Evolutionary conservation across 1,139 yeast species (phyloP), one percentile per base, ranked within the genome.

Genomic region (Kurtzmaniella quercitrusa): DNA sequence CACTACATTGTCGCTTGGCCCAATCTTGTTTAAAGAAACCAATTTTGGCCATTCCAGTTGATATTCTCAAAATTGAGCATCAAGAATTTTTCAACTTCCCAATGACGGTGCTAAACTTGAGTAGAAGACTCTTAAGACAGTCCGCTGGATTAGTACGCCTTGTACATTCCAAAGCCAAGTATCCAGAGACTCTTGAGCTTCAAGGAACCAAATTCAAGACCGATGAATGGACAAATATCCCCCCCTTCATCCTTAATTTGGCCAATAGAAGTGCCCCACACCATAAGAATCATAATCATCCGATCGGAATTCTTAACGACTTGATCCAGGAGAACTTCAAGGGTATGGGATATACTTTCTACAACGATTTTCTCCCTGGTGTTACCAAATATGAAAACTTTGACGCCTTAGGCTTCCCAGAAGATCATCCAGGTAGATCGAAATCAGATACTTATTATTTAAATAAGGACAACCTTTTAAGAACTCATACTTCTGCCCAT

Each of bases 401-500:
- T 58, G 98, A 93, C 60, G 86, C 85, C 3, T 72, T 93, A 38
- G 97, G 95, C 1, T 93, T 93, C 62, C 96, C 98, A 0, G 61
- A 66, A 39, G 95, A 91, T 58, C 99, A 93, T 58, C 96, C 96
- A 0, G 98, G 98, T 3, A 75, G 99, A 58, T 81, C 94, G 25
- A 85, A 79, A 56, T 86, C 96, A 3, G 98, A 93, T 60, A 93
- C 98, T 0, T 93, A 93, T 62, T 93, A 93, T 60, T 63, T 93
- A 47, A 91, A 93, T 63, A 73, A 81, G 47, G 75, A 75, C 14
- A 70, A 84, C 37, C 68, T 94, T 34, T 68, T 93, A 48, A 72
- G 97, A 55, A 93, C 99, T 0, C 99, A 93, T 59, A 93, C 99
- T 0, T 90, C 97, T 1, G 98, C 98, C 0, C 99, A 93, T 62